These are phyloP conservation scores for Geotrichum cucujoidarum DNA, from an alignment of 1,139 yeast genomes.

Conservation along the genomic window DNA sequence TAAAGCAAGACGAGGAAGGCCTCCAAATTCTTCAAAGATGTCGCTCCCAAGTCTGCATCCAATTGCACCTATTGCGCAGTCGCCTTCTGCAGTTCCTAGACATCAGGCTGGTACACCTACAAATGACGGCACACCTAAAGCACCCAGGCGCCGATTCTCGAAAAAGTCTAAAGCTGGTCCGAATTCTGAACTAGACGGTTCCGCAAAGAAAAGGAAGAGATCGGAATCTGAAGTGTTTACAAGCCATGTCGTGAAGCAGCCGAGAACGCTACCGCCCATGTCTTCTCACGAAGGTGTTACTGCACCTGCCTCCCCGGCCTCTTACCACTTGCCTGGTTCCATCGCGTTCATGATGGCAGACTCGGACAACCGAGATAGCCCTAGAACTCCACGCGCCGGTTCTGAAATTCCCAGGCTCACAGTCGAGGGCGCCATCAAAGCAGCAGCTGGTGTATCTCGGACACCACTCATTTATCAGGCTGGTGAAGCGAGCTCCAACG, in stretches of 20 bases:
- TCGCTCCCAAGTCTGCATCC: conserved; percentile 5
- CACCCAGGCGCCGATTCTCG: too few species aligned
- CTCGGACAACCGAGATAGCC: background rate
- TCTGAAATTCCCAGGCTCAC: background rate
- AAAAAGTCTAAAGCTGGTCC: too few species aligned
- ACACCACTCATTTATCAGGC: too few species aligned
- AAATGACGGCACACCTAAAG: too few species aligned
- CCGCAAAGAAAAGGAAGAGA: background rate
- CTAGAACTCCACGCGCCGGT: background rate
- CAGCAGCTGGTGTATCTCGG: background rate
- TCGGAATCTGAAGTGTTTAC: background rate
- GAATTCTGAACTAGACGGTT: too few species aligned
- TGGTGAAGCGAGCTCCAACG: background rate
- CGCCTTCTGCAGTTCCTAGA: too few species aligned
- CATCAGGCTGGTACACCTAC: too few species aligned
- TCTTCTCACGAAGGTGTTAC: background rate
- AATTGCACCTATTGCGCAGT: conserved; percentile 7
- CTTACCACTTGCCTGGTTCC: too few species aligned
- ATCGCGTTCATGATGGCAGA: background rate
- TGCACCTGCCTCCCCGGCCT: background rate
- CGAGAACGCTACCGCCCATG: background rate
- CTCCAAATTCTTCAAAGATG: conserved; percentile 11
- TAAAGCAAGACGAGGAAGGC: conserved; percentile 11
- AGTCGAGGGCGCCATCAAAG: background rate
- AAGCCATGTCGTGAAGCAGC: background rate